phyloP scores from a whole-genome alignment of 495 filamentous ascomycete species.

The Xylaria nigripes region DNA sequence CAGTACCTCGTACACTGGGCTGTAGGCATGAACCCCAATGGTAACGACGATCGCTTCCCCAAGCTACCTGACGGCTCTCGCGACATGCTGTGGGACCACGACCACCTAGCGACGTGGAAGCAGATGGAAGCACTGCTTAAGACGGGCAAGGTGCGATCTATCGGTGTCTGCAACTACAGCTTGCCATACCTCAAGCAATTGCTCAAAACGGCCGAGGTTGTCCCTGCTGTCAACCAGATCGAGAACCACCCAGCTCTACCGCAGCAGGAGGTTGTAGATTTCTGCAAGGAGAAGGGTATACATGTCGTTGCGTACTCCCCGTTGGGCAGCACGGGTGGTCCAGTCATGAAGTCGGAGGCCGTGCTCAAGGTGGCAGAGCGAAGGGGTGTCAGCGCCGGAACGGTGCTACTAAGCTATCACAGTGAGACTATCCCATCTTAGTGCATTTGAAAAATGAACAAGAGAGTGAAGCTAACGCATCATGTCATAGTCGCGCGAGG shows the following conservation, averaged over 20 bases:
- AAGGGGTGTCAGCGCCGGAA: constrained; percentile 51
- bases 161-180: constrained; percentile 82
- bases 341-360: constrained; percentile 58
- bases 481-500: constrained; percentile 53
- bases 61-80: constrained; percentile 61
- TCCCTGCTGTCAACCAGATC: constrained; percentile 86
- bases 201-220: constrained; percentile 53
- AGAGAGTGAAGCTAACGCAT: constrained; percentile 9
- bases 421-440: constrained; percentile 41
- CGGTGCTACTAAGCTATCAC: constrained; percentile 69
- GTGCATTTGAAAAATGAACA: neutral
- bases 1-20: constrained; percentile 79
- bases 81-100: constrained; percentile 56
- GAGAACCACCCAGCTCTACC: constrained; percentile 82
- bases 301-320: constrained; percentile 71
- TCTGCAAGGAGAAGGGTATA: constrained; percentile 64
- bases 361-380: constrained; percentile 64
- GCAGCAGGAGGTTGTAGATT: constrained; percentile 76
- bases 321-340: constrained; percentile 69
- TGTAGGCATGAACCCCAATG: constrained; percentile 69
- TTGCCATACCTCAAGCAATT: constrained; percentile 63
- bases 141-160: constrained; percentile 63
- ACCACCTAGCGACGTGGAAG: constrained; percentile 69
- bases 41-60: constrained; percentile 70
- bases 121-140: constrained; percentile 64